phyloP scores from a whole-genome alignment of 352 stramenopile species.

The Pythium brachiatum region DNA sequence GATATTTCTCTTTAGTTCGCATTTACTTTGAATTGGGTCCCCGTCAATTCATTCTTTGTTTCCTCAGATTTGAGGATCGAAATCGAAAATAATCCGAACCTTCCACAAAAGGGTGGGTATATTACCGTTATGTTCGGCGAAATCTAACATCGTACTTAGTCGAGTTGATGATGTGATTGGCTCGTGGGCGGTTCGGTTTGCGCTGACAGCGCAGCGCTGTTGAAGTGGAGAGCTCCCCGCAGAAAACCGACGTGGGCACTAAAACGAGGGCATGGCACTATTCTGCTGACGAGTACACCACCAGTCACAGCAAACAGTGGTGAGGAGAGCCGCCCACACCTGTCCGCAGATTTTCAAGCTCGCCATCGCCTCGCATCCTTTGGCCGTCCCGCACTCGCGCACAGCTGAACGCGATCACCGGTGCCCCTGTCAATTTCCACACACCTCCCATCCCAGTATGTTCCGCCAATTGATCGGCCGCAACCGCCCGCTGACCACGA shows the following conservation, averaged over 20 bases:
- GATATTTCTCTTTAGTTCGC: no score
- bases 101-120: no score
- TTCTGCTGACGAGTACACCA: constrained; percentile 18
- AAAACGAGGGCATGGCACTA: neutral
- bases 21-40: no score
- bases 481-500: constrained; percentile 42
- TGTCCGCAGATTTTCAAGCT: constrained; percentile 1
- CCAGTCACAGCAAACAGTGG: constrained; percentile 20
- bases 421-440: constrained; percentile 2
- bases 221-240: constrained; percentile 5
- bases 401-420: constrained; percentile 19
- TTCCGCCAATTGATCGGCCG: constrained; percentile 69
- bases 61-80: no score
- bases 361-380: constrained; percentile 5
- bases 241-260: constrained; percentile 13
- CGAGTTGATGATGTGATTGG: constrained; percentile 13
- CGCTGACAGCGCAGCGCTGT: no score
- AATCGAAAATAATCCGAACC: no score
- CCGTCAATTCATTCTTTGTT: no score
- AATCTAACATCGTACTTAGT: no score
- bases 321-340: neutral
- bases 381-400: constrained; percentile 8
- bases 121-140: no score
- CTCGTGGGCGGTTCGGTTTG: neutral
- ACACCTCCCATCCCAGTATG: constrained; percentile 32